A percentile compares a stretch with the other conserved stretches of the same genome.
Evolutionary conservation across 495 filamentous ascomycete genomes (phyloP).

Genomic region (Hyphodiscus hymeniophilus): DNA sequence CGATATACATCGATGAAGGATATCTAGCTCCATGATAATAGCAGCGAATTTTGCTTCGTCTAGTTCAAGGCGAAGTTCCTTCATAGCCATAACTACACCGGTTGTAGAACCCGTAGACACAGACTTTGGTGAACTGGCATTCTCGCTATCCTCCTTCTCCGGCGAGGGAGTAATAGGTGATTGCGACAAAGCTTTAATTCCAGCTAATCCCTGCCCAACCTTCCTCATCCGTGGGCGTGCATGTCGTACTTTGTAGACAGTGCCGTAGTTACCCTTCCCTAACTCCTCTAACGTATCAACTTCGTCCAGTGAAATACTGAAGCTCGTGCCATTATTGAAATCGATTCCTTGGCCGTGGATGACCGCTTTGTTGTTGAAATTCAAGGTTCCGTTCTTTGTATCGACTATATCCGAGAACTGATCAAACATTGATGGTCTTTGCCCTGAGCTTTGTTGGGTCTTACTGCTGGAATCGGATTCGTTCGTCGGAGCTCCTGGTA

Average conservation of each 20-base stretch:
- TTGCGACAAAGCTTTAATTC: constrained; percentile 28
- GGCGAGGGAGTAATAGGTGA: constrained; percentile 18
- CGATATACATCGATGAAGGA: constrained; percentile 88
- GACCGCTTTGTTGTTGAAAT: constrained; percentile 87
- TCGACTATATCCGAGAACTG: constrained; percentile 92
- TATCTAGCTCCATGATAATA: constrained; percentile 97
- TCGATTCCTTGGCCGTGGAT: constrained; percentile 84
- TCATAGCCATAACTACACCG: constrained; percentile 95
- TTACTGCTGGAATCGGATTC: constrained; percentile 10
- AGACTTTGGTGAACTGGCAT: constrained; percentile 20
- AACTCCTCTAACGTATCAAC: constrained; percentile 92
- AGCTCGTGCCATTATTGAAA: constrained; percentile 81
- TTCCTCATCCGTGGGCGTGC: constrained; percentile 68
- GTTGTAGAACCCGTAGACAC: constrained; percentile 27
- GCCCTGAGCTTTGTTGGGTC: constrained; percentile 15
- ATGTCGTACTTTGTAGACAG: constrained; percentile 93
- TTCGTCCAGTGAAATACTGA: constrained; percentile 92
- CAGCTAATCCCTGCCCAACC: constrained; percentile 62
- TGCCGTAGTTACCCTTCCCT: constrained; percentile 97
- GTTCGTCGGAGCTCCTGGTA: constrained; percentile 14
- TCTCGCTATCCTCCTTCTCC: constrained; percentile 5
- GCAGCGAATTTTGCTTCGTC: constrained; percentile 95
- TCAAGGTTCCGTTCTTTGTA: constrained; percentile 80
- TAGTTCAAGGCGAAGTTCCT: constrained; percentile 93
- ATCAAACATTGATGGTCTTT: constrained; percentile 60